phyloP scores from a whole-genome alignment of 768 basidiomycete species.

The Tulasnella sp. region DNA sequence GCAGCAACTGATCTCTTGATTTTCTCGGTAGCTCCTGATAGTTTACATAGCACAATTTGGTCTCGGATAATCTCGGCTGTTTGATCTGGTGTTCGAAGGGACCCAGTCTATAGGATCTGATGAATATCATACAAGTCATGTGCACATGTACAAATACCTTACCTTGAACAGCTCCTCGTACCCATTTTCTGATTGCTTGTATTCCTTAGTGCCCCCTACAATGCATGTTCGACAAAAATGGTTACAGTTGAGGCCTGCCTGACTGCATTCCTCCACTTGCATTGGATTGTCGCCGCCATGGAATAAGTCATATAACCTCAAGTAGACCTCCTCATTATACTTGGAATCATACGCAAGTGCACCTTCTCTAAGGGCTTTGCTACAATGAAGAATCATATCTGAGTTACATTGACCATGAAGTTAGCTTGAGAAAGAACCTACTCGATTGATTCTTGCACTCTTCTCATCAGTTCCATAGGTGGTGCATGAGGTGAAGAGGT shows the following conservation, averaged over 20 bases:
- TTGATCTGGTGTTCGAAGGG: no score
- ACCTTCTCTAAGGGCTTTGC: conserved; percentile 19
- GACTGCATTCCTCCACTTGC: conserved; percentile 28
- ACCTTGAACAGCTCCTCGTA: neutral
- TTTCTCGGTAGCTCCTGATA: no score
- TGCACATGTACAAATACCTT: no score
- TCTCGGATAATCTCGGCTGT: no score
- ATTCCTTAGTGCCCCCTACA: neutral
- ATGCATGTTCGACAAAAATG: neutral
- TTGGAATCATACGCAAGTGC: neutral
- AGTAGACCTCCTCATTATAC: conserved; percentile 19
- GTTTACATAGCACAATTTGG: no score
- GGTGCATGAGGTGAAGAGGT: neutral
- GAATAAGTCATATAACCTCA: conserved; percentile 23
- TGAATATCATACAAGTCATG: no score
- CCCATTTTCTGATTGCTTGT: neutral
- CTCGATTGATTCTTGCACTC: conserved; percentile 23
- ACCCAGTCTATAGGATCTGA: no score
- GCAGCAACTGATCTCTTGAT: no score
- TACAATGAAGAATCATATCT: conserved; percentile 17
- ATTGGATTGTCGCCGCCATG: conserved; percentile 31
- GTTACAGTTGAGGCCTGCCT: conserved; percentile 26
- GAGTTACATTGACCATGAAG: neutral
- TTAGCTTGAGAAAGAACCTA: conserved; percentile 15
- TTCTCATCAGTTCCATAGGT: conserved; percentile 11